Percentiles rank a stretch among this genome's conserved stretches.
Conservation (phyloP, 2,329 filamentous ascomycete genomes). For the Purpureocillium takamizusanense region DNA sequence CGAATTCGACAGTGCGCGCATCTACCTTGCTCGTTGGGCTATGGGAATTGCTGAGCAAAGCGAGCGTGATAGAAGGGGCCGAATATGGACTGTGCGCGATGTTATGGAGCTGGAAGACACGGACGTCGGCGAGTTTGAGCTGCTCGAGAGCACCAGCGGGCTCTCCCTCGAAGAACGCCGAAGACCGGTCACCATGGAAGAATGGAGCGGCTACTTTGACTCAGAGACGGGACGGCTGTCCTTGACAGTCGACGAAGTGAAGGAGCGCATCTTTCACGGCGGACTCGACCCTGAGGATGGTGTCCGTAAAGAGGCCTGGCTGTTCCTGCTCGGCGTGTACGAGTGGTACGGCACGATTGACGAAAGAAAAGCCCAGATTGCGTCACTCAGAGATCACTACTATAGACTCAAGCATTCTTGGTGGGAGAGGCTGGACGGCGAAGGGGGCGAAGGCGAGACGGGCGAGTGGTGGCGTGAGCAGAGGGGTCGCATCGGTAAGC, state of each 20-base stretch:
- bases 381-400: conserved; percentile 85
- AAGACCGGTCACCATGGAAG: conserved; percentile 67
- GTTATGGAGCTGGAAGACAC: conserved; percentile 91
- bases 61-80: conserved; percentile 73
- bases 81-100: conserved; percentile 90
- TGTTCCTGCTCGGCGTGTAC: conserved; percentile 85
- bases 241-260: conserved; percentile 83
- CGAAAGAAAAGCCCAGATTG: conserved; percentile 73
- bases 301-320: conserved; percentile 92
- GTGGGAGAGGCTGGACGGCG: conserved; percentile 90
- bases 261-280: conserved; percentile 94
- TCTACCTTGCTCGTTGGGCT: conserved; percentile 93
- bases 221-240: conserved; percentile 61
- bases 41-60: conserved; percentile 98
- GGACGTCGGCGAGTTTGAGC: conserved; percentile 90
- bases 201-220: conserved; percentile 93
- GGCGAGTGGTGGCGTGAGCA: conserved; percentile 98
- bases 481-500: conserved; percentile 79
- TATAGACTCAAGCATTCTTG: conserved; percentile 87
- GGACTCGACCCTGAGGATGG: conserved; percentile 83
- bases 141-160: conserved; percentile 70
- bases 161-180: conserved; percentile 69
- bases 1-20: conserved; percentile 90
- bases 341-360: conserved; percentile 87
- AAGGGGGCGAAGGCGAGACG: conserved; percentile 69